These are phyloP conservation scores for Castanea mollissima DNA, from an alignment of 306 rosid genomes.

Conservation along the genomic window DNA sequence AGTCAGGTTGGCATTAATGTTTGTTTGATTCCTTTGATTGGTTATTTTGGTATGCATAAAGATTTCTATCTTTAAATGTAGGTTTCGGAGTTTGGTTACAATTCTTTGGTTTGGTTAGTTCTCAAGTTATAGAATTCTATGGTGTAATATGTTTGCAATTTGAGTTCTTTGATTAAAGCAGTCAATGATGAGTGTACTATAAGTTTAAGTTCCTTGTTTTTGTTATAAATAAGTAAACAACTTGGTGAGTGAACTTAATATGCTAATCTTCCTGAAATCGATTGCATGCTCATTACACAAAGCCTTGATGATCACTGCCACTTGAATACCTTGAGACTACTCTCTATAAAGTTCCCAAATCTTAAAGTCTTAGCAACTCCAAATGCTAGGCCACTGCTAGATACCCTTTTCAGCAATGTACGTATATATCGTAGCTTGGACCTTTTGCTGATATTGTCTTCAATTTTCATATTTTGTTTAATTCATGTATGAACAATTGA, in stretches of 20 bases:
- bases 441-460: not conserved
- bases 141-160: not conserved
- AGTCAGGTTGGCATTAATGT: too few species aligned
- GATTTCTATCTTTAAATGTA: too few species aligned
- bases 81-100: too few species aligned
- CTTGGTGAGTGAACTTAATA: not conserved
- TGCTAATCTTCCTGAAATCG: conserved; percentile 88
- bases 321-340: conserved; percentile 78
- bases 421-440: conserved; percentile 19
- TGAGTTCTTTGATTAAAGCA: not conserved
- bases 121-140: too few species aligned
- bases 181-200: not conserved
- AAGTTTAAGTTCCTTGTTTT: not conserved
- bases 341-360: conserved; percentile 63
- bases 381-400: conserved; percentile 70
- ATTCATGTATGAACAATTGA: not conserved
- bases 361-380: conserved; percentile 75
- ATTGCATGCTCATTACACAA: conserved; percentile 84
- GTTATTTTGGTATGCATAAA: too few species aligned
- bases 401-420: conserved; percentile 83
- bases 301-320: conserved; percentile 98
- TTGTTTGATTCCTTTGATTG: too few species aligned
- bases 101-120: too few species aligned
- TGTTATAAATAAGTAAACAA: not conserved
- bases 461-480: not conserved